phyloP scores from a whole-genome alignment of 768 basidiomycete genomes.

The Trametes punicea region DNA sequence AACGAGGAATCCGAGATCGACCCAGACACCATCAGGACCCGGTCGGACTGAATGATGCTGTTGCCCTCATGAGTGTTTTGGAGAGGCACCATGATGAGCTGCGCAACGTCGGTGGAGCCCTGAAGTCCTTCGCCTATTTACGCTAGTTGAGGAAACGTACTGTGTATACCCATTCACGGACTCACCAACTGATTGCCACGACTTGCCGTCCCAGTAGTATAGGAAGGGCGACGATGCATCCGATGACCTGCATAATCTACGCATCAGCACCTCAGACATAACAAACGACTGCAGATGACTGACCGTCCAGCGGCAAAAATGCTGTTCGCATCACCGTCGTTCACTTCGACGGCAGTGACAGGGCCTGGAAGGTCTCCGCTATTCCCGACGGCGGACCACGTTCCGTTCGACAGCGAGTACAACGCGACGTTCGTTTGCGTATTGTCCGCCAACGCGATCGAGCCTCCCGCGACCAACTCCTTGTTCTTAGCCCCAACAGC shows the following conservation, averaged over 20 bases:
- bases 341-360: slow-evolving; percentile 83
- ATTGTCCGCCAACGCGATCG: slow-evolving; percentile 63
- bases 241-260: slow-evolving; percentile 37
- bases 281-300: slow-evolving; percentile 27
- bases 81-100: slow-evolving; percentile 88
- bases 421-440: slow-evolving; percentile 68
- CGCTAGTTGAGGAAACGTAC: not conserved
- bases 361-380: slow-evolving; percentile 75
- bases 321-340: slow-evolving; percentile 74
- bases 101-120: slow-evolving; percentile 64
- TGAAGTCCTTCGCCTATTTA: slow-evolving; percentile 53
- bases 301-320: slow-evolving; percentile 90
- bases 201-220: slow-evolving; percentile 77
- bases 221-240: slow-evolving; percentile 69
- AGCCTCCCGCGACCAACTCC: slow-evolving; percentile 76
- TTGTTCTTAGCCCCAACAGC: slow-evolving; percentile 43
- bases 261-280: not conserved
- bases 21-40: slow-evolving; percentile 89
- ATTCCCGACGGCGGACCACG: slow-evolving; percentile 70
- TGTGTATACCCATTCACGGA: not conserved
- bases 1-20: slow-evolving; percentile 61
- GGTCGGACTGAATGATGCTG: slow-evolving; percentile 73
- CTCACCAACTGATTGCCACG: slow-evolving; percentile 70
- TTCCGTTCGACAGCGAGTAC: slow-evolving; percentile 66
- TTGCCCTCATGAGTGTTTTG: slow-evolving; percentile 69